Evolutionary conservation across 2,329 filamentous ascomycete genomes (phyloP), one percentile per base, ranked within the genome.

Genomic region (Xylaria sp.): DNA sequence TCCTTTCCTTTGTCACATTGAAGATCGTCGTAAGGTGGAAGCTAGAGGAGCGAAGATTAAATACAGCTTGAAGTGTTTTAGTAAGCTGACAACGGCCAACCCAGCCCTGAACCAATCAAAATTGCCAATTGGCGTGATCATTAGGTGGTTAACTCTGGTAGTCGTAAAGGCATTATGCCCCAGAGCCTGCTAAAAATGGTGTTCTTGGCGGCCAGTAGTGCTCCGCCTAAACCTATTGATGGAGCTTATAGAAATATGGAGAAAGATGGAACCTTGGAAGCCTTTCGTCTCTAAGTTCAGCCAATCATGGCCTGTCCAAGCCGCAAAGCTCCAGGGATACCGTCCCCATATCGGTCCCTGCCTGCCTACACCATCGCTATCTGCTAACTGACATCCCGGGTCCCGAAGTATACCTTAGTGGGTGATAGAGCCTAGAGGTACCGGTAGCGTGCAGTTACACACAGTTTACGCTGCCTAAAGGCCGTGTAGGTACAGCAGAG

Each of bases 131-230:
- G 23, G 56, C n/a, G 43, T 61, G 48, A 55, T n/a, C 41, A 59
- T 52, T 23, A n/a, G n/a, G 39, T 28, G 23, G 56, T 36, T 25
- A 36, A 28, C 28, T 28, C 33, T 56, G 52, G 28, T 36, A 55
- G 52, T 28, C 28, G 52, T 41, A 12, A 20, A 55, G 31, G 48
- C 31, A 52, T 51, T 39, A 43, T 54, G 39, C 57, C 57, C 62
- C 57, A 41, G 66, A 68, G 56, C 18, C 52, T 68, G 59, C 68
- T 71, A 66, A 63, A 71, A 68, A 66, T 66, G 68, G 49, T 54
- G 36, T 52, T 63, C 68, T 70, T 70, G 68, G 68, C 68, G 59
- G 20, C 41, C 15, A 57, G 61, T 59, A 54, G 65, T 20, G 57
- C 61, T 60, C 68, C 61, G 61, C 55, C 36, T 56, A 31, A 56